phyloP scores from a whole-genome alignment of 1,139 yeast species.

The Taphrina betulina region DNA sequence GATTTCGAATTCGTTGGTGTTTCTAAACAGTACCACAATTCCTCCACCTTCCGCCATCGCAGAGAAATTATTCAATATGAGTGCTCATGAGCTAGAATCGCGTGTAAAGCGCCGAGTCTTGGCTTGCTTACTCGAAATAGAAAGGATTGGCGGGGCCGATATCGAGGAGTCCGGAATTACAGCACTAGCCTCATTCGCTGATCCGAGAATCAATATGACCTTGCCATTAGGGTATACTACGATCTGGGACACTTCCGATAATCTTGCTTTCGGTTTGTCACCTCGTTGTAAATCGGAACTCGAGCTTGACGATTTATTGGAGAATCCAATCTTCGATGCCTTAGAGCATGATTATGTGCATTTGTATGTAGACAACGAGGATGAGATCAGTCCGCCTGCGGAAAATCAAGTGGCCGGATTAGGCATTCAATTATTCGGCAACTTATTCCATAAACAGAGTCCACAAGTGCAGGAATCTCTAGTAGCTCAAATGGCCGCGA shows the following conservation, averaged over 20 bases:
- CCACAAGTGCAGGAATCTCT: slow-evolving; percentile 80
- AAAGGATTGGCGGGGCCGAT: slow-evolving; percentile 39
- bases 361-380: slow-evolving; percentile 13
- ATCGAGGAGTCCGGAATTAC: slow-evolving; percentile 45
- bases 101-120: slow-evolving; percentile 44
- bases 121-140: slow-evolving; percentile 44
- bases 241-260: slow-evolving; percentile 42
- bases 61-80: slow-evolving; percentile 41
- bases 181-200: slow-evolving; percentile 44
- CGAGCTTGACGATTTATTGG: slow-evolving; percentile 32
- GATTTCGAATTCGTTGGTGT: slow-evolving; percentile 44
- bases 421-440: slow-evolving; percentile 72
- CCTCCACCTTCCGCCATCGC: slow-evolving; percentile 38
- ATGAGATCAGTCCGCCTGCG: slow-evolving; percentile 34
- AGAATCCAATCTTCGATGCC: slow-evolving; percentile 35
- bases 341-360: slow-evolving; percentile 39
- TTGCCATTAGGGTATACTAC: slow-evolving; percentile 43
- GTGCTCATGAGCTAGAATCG: slow-evolving; percentile 41
- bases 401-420: slow-evolving; percentile 61
- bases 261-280: slow-evolving; percentile 24
- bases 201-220: slow-evolving; percentile 42
- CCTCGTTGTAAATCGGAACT: slow-evolving; percentile 1
- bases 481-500: slow-evolving; percentile 70
- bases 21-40: slow-evolving; percentile 41
- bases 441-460: slow-evolving; percentile 71